Evolutionary conservation across 2,329 filamentous ascomycete species (phyloP), one percentile per base, ranked within the genome.

Genomic region (Zarea fungicola): DNA sequence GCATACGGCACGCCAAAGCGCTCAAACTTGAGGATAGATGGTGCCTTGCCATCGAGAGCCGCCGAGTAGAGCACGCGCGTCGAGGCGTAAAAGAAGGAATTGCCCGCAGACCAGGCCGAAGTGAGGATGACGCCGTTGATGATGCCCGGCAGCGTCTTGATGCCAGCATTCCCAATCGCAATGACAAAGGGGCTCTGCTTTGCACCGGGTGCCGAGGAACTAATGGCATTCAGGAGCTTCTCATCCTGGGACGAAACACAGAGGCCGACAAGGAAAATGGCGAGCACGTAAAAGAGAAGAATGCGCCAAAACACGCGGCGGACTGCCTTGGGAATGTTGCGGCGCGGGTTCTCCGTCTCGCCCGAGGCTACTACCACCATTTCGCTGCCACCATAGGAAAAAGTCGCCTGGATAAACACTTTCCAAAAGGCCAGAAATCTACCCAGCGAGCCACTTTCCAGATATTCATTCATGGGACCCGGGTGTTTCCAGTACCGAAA

Each of bases 111-210:
- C 62, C 78, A 76, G 13, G 79, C 79, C 1, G 77, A 80, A 1
- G 76, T 77, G 4, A 83, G 65, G n/a, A 81, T 71, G 9, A 78
- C 70, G 6, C 73, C 77, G 58, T 82, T 83, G 63, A 83, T 71
- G 53, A 82, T 75, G 46, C 64, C 62, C 19, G 69, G 66, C 6
- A 78, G 64, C 0, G 65, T 65, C 14, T 64, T 61, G 48, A 78
- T 77, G 3, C 73, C 72, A 1, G 74, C 74, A 41, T 59, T 60
- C 37, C 56, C 51, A 26, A 81, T 78, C 26, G 77, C 77, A 55
- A 82, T 78, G 41, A 81, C 77, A 57, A 79, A 82, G 1, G 78
- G 78, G 23, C 76, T 80, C 3, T 75, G 74, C 3, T 62, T 63
- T n/a, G 60, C 59, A 19, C 62, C 62, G 3, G 77, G 54, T 1